A percentile compares a stretch with the other conserved stretches of the same genome.
Evolutionary conservation across 495 filamentous ascomycete genomes (phyloP).

Genomic region (Neurospora terricola): DNA sequence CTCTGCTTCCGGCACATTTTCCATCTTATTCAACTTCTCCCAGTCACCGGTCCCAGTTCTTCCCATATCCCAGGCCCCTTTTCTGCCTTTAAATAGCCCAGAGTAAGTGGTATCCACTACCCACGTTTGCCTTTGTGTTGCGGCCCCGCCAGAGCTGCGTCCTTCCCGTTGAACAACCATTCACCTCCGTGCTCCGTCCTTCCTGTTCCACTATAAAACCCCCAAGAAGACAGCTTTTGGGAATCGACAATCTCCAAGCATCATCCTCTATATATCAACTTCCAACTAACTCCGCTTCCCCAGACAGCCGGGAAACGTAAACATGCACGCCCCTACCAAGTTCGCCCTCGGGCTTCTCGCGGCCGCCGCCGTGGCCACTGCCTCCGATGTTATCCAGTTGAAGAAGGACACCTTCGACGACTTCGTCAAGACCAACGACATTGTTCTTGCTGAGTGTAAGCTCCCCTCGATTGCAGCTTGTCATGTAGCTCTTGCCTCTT

Average conservation of each 20-base stretch:
- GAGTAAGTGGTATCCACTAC: constrained; percentile 10
- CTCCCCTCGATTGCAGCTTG: constrained; percentile 2
- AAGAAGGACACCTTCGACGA: constrained; percentile 75
- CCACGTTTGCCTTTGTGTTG: background rate
- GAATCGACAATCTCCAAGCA: background rate
- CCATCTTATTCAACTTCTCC: constrained; percentile 1
- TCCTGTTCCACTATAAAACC: background rate
- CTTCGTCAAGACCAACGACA: constrained; percentile 75
- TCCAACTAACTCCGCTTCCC: background rate
- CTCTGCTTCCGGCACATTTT: constrained; percentile 2
- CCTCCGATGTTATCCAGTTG: constrained; percentile 74
- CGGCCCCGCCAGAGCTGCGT: background rate
- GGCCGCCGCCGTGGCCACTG: constrained; percentile 50
- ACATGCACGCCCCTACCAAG: constrained; percentile 23
- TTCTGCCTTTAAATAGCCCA: constrained; percentile 20
- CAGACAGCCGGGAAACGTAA: constrained; percentile 5
- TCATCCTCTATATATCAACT: background rate
- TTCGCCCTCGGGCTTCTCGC: constrained; percentile 46
- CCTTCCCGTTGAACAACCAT: background rate
- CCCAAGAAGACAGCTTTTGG: background rate
- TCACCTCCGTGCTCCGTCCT: background rate
- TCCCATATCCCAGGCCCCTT: constrained; percentile 6
- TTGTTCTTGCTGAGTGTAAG: constrained; percentile 75
- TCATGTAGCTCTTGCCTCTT: constrained; percentile 4
- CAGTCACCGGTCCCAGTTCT: background rate